Percentiles rank a stretch among this genome's conserved stretches.
Conservation (phyloP, 495 filamentous ascomycete genomes). For the Peziza echinospora region DNA sequence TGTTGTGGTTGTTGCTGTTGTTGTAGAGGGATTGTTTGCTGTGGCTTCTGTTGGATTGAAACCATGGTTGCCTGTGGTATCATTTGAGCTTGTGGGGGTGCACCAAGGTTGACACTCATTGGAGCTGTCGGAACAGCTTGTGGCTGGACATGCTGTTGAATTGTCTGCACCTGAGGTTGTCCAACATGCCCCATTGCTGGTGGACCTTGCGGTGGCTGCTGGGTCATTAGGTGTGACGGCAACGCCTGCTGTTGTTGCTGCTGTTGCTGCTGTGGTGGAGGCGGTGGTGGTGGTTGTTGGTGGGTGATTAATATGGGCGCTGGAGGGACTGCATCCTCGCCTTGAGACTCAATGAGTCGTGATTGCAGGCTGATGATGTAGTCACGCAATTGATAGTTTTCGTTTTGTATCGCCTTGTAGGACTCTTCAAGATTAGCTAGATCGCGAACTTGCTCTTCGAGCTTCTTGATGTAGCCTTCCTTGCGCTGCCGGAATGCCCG, state of each 20-base stretch:
- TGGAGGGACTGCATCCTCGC: slow-evolving; percentile 67
- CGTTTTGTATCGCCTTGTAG: slow-evolving; percentile 52
- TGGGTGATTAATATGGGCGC: slow-evolving; percentile 34
- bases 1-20: too few relatives aligned
- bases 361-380: slow-evolving; percentile 81
- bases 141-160: too few relatives aligned
- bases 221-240: background rate
- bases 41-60: slow-evolving; percentile 2
- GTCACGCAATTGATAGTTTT: slow-evolving; percentile 77
- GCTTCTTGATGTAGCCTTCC: slow-evolving; percentile 90
- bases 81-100: slow-evolving; percentile 1
- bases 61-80: background rate
- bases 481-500: slow-evolving; percentile 94
- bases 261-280: slow-evolving; percentile 30
- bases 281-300: slow-evolving; percentile 29
- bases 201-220: background rate
- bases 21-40: slow-evolving; percentile 6
- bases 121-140: background rate
- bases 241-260: slow-evolving; percentile 8
- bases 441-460: slow-evolving; percentile 76
- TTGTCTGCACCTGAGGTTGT: slow-evolving; percentile 9
- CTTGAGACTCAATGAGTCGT: slow-evolving; percentile 62
- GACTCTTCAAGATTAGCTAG: slow-evolving; percentile 44
- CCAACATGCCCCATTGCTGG: slow-evolving; percentile 20
- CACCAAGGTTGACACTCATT: background rate